Conservation (phyloP, 2,329 filamentous ascomycete species). For the Thyridium curvatum region DNA sequence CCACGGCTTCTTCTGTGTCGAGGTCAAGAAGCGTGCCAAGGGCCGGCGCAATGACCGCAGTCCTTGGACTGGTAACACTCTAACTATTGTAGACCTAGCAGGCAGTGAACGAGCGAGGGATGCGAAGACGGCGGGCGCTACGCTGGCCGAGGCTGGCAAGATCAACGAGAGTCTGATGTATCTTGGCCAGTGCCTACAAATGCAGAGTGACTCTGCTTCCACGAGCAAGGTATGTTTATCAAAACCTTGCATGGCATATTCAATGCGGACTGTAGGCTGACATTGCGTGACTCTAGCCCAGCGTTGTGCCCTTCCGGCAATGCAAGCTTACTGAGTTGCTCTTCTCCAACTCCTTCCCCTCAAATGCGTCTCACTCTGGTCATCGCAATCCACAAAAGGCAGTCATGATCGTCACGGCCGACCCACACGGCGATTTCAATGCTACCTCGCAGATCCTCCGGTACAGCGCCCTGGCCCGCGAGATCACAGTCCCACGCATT, state of each 20-base stretch:
- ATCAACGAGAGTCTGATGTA: slow-evolving; percentile 99
- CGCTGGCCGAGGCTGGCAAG: slow-evolving; percentile 90
- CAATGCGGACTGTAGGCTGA: slow-evolving; percentile 2
- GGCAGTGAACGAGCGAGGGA: slow-evolving; percentile 90
- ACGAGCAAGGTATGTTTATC: slow-evolving; percentile 58
- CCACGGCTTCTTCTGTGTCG: slow-evolving; percentile 93
- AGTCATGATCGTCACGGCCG: slow-evolving; percentile 94
- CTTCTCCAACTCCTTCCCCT: slow-evolving; percentile 83
- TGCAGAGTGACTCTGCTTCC: slow-evolving; percentile 75
- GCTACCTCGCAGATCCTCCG: slow-evolving; percentile 93
- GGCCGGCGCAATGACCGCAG: slow-evolving; percentile 36
- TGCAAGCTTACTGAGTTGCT: slow-evolving; percentile 81
- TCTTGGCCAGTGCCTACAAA: slow-evolving; percentile 90
- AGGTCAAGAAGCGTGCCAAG: slow-evolving; percentile 72
- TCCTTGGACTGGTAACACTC: slow-evolving; percentile 67
- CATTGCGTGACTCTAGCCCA: slow-evolving; percentile 40
- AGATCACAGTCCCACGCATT: slow-evolving; percentile 85
- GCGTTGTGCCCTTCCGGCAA: slow-evolving; percentile 72
- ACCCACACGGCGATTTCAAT: slow-evolving; percentile 90
- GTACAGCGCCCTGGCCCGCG: slow-evolving; percentile 86
- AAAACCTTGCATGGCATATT: slow-evolving; percentile 4
- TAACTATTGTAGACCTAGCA: slow-evolving; percentile 88
- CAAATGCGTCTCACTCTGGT: slow-evolving; percentile 38
- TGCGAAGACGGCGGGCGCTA: slow-evolving; percentile 89
- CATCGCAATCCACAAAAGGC: slow-evolving; percentile 73